Evolutionary conservation across 192 early-diverging fungal species (phyloP), one percentile per base, ranked within the genome.

Genomic region (Mortierella claussenii): DNA sequence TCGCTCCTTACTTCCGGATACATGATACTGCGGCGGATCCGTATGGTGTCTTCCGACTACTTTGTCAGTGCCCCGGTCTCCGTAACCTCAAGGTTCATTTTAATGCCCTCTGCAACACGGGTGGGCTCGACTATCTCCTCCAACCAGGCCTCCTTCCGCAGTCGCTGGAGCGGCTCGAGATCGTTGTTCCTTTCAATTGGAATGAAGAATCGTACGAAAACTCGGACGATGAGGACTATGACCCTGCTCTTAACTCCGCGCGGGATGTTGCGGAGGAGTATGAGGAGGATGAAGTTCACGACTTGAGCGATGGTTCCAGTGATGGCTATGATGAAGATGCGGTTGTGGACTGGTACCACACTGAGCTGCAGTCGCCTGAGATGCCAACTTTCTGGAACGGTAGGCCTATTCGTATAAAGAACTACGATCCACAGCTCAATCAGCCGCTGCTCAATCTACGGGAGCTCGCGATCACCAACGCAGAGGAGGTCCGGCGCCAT

Each of bases 311-410:
- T 18, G 45, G 45, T 9, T 47, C n/a, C 10, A 40, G 5, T 23
- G 49, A 51, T 7, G 52, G 52, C 6, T 54, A 54, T 36, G 32
- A 54, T 34, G 52, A 54, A n/a, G 52, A 54, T 24, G 52, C 31
- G 52, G 9, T 54, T n/a, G 52, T 54, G 32, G 3, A 21, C 10
- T 54, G 52, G 52, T 54, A 54, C 21, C 52, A 34, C 13, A 9
- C 28, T 54, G 18, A 10, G 3, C 32, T 54, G 17, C 31, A 9
- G 32, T 20, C 5, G 12, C 52, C 52, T 3, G n/a, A n/a, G n/a
- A n/a, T n/a, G n/a, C n/a, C n/a, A n/a, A n/a, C n/a, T n/a, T n/a
- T n/a, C n/a, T n/a, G n/a, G n/a, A n/a, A n/a, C n/a, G n/a, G n/a
- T n/a, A n/a, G n/a, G n/a, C n/a, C n/a, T n/a, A n/a, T n/a, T n/a